Evolutionary conservation across 2,329 filamentous ascomycete species (phyloP), one percentile per base, ranked within the genome.

Genomic region (Arthrobotrys megalospora): DNA sequence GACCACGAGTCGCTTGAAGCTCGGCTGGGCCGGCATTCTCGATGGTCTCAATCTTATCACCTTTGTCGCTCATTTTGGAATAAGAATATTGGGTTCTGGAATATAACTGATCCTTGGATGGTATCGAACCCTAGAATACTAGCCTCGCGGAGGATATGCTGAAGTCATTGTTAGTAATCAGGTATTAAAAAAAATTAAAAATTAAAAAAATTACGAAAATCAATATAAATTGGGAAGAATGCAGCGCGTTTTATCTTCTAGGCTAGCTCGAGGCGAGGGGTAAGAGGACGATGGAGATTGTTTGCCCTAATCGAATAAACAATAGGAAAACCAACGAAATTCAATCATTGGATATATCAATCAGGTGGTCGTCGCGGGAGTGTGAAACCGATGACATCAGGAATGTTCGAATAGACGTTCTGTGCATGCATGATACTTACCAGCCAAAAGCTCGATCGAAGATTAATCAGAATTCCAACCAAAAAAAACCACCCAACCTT

Each of bases 1-100:
- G 83, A 80, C 83, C 69, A 21, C 67, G 75, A 28, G 73, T 77
- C 7, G 12, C 8, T 6, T 45, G 69, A 14, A 32, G 14, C n/a
- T 24, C 47, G 16, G 21, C 47, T 24, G 64, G 64, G n/a, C 73
- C 58, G 58, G 73, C 60, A 28, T 77, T 63, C 50, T 77, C 73
- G 50, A 77, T 70, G 48, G 73, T 66, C 66, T 77, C 73, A 41
- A 77, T 62, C 66, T 77, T 77, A 8, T 62, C 66, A 28, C 62
- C 66, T 36, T 77, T 77, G 65, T 77, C 60, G 55, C 66, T 68
- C 73, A 77, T 77, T 19, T 60, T 77, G 58, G 53, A n/a, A 24
- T 66, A 14, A 8, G n/a, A 21, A 58, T 64, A 50, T 43, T 63
- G 34, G 10, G 21, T 12, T 10, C 48, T 28, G 62, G 28, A 41